A percentile compares a stretch with the other conserved stretches of the same genome.
Evolutionary conservation across 345 rosid species (phyloP).

Genomic region (Fremontodendron californicum): DNA sequence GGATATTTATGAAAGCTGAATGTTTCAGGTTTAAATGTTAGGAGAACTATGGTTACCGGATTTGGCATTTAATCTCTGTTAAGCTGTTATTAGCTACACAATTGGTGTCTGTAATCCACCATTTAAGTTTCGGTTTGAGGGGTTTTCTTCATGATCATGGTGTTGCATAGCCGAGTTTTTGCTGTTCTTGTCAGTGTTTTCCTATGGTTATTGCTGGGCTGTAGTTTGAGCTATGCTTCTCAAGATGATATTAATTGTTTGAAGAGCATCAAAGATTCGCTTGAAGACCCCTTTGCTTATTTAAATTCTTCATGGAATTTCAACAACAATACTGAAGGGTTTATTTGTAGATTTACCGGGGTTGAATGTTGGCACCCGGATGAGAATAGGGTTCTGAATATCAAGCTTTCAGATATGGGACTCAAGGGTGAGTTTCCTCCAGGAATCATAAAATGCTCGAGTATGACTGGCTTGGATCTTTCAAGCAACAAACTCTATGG

Average conservation of each 20-base stretch:
- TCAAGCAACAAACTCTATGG: constrained; percentile 67
- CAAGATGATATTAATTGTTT: constrained; percentile 51
- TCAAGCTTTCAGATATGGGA: constrained; percentile 59
- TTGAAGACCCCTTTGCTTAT: constrained; percentile 42
- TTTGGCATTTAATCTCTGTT: constrained; percentile 18
- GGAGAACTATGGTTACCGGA: constrained; percentile 12
- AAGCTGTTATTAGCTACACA: constrained; percentile 1
- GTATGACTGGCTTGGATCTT: constrained; percentile 69
- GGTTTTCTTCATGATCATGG: constrained; percentile 21
- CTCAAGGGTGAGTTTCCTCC: constrained; percentile 64
- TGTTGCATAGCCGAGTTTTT: constrained; percentile 22
- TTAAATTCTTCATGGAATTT: constrained; percentile 57
- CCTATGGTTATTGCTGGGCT: constrained; percentile 35
- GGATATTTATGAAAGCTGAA: constrained; percentile 1
- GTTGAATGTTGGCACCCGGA: constrained; percentile 92
- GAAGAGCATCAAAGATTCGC: constrained; percentile 25
- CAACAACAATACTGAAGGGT: constrained; percentile 52
- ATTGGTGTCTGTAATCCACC: constrained; percentile 1
- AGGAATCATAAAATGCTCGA: constrained; percentile 41
- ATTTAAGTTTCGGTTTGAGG: constrained; percentile 11
- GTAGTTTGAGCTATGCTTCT: constrained; percentile 36
- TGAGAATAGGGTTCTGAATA: constrained; percentile 72
- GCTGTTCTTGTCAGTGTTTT: constrained; percentile 20
- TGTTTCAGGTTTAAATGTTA: constrained; percentile 28
- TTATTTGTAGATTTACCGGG: constrained; percentile 66